phyloP scores from a whole-genome alignment of 1,284 basidiomycete genomes.

The Melampsora larici-populina region DNA sequence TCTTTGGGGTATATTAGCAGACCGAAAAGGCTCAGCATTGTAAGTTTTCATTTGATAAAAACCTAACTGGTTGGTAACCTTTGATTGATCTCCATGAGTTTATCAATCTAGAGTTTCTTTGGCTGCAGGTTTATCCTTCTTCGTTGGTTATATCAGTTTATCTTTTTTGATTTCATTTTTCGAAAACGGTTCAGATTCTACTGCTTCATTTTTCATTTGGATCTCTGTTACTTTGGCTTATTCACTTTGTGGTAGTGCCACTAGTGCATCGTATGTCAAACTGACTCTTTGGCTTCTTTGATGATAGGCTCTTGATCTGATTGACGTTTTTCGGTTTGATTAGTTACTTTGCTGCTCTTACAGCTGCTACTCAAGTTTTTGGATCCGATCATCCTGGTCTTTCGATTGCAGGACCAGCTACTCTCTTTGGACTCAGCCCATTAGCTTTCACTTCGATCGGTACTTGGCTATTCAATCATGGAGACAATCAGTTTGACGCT shows the following conservation, averaged over 20 bases:
- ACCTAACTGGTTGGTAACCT: background rate
- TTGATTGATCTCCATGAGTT: background rate
- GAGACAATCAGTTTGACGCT: constrained; percentile 21
- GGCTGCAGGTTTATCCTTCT: constrained; percentile 16
- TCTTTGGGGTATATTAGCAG: constrained; percentile 29
- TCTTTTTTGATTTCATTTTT: background rate
- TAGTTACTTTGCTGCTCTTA: constrained; percentile 39
- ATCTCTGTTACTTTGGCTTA: constrained; percentile 18
- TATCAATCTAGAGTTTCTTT: constrained; percentile 26
- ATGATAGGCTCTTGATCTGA: background rate
- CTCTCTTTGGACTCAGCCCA: constrained; percentile 21
- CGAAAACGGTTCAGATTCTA: background rate
- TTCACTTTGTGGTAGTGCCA: constrained; percentile 29
- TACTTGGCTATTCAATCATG: constrained; percentile 2
- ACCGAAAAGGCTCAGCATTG: constrained; percentile 23
- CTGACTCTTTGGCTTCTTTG: background rate
- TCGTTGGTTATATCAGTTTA: constrained; percentile 18
- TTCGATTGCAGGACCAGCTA: constrained; percentile 26
- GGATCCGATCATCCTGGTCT: constrained; percentile 27
- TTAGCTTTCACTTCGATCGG: constrained; percentile 28
- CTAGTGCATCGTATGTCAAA: constrained; percentile 29
- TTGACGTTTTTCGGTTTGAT: background rate
- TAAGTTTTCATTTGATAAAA: background rate
- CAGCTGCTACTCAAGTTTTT: constrained; percentile 28
- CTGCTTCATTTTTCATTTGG: constrained; percentile 5